Percentiles rank a stretch among this genome's conserved stretches.
phyloP scores from a whole-genome alignment of 805 yeast genomes.

The Danielia reshetovae region DNA sequence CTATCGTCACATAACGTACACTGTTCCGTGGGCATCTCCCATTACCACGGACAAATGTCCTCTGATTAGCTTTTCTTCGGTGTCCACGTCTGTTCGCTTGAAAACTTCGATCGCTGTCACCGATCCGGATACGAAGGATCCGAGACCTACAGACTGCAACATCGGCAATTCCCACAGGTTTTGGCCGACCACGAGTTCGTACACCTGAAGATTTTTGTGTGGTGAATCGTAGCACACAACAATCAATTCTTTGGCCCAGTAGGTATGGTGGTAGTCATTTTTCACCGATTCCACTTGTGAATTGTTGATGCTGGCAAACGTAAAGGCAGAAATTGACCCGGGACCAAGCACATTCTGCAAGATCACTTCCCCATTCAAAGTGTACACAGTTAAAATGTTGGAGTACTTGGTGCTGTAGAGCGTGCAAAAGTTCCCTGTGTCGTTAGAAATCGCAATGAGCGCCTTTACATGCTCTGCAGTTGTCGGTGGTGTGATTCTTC shows the following conservation, averaged over 20 bases:
- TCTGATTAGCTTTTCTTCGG: conserved; percentile 32
- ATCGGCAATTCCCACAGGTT: conserved; percentile 13
- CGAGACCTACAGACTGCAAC: conserved; percentile 10
- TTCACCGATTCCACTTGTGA: conserved; percentile 23
- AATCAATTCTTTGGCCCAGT: conserved; percentile 36
- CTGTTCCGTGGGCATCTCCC: conserved; percentile 53
- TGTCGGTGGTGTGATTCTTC: conserved; percentile 26
- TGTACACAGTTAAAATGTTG: conserved; percentile 34
- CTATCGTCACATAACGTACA: no score
- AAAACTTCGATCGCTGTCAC: conserved; percentile 29
- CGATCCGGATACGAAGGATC: conserved; percentile 5
- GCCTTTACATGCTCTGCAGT: conserved; percentile 18
- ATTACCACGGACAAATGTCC: conserved; percentile 42
- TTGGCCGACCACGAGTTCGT: conserved; percentile 16
- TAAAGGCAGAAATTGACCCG: conserved; percentile 19
- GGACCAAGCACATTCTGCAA: conserved; percentile 16
- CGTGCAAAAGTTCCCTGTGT: conserved; percentile 50
- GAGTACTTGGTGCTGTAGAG: conserved; percentile 18
- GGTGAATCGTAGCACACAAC: conserved; percentile 24
- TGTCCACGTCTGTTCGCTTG: conserved; percentile 26
- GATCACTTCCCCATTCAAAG: conserved; percentile 51
- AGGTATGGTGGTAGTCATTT: conserved; percentile 24
- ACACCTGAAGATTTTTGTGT: conserved; percentile 15
- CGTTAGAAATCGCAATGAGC: conserved; percentile 47
- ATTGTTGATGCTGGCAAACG: conserved; percentile 29